Conservation (phyloP, 164 flowering plant genomes). For the Macadamia integrifolia region DNA sequence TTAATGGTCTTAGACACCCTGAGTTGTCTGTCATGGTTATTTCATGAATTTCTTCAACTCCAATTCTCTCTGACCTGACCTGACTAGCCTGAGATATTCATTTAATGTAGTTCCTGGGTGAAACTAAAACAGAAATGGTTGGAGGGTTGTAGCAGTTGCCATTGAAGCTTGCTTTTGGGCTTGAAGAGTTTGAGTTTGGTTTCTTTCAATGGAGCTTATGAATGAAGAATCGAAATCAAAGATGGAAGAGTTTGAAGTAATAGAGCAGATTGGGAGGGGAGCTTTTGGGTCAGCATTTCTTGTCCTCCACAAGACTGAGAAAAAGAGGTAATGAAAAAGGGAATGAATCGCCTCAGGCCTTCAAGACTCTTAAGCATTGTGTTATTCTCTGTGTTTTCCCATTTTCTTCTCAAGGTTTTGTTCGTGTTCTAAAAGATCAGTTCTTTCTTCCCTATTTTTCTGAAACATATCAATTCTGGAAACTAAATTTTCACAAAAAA, state of each 20-base stretch:
- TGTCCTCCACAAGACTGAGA: slow-evolving; percentile 57
- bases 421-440: too few relatives aligned
- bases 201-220: slow-evolving; percentile 38
- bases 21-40: slow-evolving; percentile 5
- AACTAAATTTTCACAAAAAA: too few relatives aligned
- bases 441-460: too few relatives aligned
- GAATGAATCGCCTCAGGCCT: too few relatives aligned
- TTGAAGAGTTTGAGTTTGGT: not conserved
- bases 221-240: slow-evolving; percentile 33
- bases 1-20: slow-evolving; percentile 1
- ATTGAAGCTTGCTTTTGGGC: not conserved
- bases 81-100: not conserved
- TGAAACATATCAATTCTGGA: too few relatives aligned
- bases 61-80: too few relatives aligned
- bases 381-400: too few relatives aligned
- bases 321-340: slow-evolving; percentile 36
- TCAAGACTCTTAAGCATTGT: too few relatives aligned
- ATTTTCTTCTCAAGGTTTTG: too few relatives aligned
- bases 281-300: slow-evolving; percentile 75
- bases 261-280: slow-evolving; percentile 90
- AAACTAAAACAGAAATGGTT: not conserved
- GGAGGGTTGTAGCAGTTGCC: not conserved
- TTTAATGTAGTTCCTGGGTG: slow-evolving; percentile 3
- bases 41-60: slow-evolving; percentile 5
- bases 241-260: slow-evolving; percentile 72